A percentile compares a stretch with the other conserved stretches of the same genome.
phyloP scores from a whole-genome alignment of 305 asterid genomes.

The Fraxinus sp. region DNA sequence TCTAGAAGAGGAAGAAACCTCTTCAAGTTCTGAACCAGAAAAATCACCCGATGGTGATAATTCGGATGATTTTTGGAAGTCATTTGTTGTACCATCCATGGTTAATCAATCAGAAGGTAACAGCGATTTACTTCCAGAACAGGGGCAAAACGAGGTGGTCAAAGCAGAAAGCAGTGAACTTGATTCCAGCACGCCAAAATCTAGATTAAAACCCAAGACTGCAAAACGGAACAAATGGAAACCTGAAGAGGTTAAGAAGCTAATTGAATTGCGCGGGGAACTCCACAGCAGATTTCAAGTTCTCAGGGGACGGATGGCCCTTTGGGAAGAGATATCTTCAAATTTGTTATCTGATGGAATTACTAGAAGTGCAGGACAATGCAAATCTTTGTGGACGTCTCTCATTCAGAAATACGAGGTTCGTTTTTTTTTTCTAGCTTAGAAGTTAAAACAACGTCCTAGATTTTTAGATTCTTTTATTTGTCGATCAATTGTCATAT shows the following conservation, averaged over 20 bases:
- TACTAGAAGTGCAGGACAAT: constrained; percentile 80
- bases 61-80: constrained; percentile 56
- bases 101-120: constrained; percentile 18
- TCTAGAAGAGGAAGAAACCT: constrained; percentile 41
- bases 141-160: constrained; percentile 30
- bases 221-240: constrained; percentile 84
- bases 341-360: constrained; percentile 59
- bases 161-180: constrained; percentile 40
- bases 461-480: constrained; percentile 8
- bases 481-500: not conserved
- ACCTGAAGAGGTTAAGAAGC: constrained; percentile 77
- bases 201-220: constrained; percentile 47
- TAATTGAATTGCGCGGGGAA: constrained; percentile 81
- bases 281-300: constrained; percentile 84
- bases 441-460: not conserved
- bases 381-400: constrained; percentile 97
- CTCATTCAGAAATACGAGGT: constrained; percentile 94
- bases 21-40: constrained; percentile 36
- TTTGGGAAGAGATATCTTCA: constrained; percentile 95
- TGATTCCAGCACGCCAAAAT: constrained; percentile 42
- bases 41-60: constrained; percentile 31
- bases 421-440: constrained; percentile 23
- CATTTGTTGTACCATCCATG: constrained; percentile 40
- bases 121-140: constrained; percentile 35
- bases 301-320: constrained; percentile 90